Base-by-base conservation (phyloP, 1,284 basidiomycete genomes). In the Sporisorium sorghi region DNA sequence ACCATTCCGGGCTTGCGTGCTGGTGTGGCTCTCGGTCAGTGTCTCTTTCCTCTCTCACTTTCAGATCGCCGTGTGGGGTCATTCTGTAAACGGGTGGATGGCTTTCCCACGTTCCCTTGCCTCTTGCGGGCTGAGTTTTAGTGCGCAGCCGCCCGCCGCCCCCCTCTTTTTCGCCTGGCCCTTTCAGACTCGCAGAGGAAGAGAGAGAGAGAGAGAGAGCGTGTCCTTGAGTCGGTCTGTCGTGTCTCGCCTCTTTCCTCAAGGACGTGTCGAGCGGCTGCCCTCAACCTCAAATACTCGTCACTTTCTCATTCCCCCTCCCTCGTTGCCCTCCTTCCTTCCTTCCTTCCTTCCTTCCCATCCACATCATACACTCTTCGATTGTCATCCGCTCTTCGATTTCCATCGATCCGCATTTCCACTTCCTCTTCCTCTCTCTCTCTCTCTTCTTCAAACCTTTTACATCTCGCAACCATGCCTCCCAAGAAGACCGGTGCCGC, bases 401-500 rank as follows among this genome's bases (percentile, higher is more conserved):
- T 9, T 37, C 14, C 26, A 46, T n/a, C 26, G 11, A 26, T 17
- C n/a, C n/a, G n/a, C n/a, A n/a, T n/a, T n/a, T n/a, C n/a, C n/a
- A n/a, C n/a, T n/a, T n/a, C 26, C 24, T n/a, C 44, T 30, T 30
- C 7, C 9, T n/a, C 6, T n/a, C 48, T 53, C 17, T 32, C 14
- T n/a, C 15, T 14, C 32, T 26, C 33, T 42, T 8, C 23, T 17
- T 19, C 24, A 26, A 12, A 44, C 11, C 28, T 44, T 17, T 19
- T 12, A 14, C 17, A 24, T 28, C 28, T 47, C 30, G 26, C n/a
- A 55, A 68, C 14, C 33, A 75, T 75, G 73, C 73, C 73, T 65
- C 73, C 73, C 60, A 75, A 75, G 68, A 71, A 71, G 64, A 63
- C 73, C 58, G 73, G 55, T 48, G 73, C 73, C 33, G 73, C 56